phyloP scores from a whole-genome alignment of 768 basidiomycete genomes.

The Glaciozyma antarctica region DNA sequence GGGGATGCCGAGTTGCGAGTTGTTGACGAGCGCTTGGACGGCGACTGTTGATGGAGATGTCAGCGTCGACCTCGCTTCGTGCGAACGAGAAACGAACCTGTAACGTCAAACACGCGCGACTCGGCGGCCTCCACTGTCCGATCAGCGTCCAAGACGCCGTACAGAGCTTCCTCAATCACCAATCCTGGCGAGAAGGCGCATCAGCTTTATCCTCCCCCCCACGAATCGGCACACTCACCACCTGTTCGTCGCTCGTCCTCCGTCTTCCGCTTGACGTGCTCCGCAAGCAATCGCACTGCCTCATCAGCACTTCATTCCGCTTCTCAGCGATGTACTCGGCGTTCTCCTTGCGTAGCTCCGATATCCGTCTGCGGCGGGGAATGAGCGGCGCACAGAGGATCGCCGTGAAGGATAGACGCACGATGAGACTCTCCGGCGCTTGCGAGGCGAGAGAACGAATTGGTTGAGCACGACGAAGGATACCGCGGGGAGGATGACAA shows the following conservation, averaged over 20 bases:
- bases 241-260: constrained; percentile 56
- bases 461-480: constrained; percentile 39
- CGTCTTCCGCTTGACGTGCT: constrained; percentile 56
- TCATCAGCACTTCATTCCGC: constrained; percentile 57
- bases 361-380: constrained; percentile 44
- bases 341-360: constrained; percentile 53
- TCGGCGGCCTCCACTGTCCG: constrained; percentile 41
- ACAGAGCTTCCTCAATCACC: constrained; percentile 63
- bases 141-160: constrained; percentile 47
- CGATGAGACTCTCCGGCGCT: constrained; percentile 36
- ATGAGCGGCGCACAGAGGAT: constrained; percentile 41
- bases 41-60: constrained; percentile 43
- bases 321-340: constrained; percentile 58
- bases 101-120: constrained; percentile 63
- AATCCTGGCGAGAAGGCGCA: constrained; percentile 49
- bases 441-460: constrained; percentile 38
- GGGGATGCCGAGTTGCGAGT: constrained; percentile 68
- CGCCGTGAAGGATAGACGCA: constrained; percentile 35
- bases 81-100: constrained; percentile 34
- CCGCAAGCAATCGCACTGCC: constrained; percentile 54
- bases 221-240: constrained; percentile 44
- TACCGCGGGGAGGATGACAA: constrained; percentile 39
- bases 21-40: constrained; percentile 67
- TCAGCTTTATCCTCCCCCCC: constrained; percentile 7
- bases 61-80: not conserved